Percentiles rank a stretch among this genome's conserved stretches.
Conservation (phyloP, 2,329 filamentous ascomycete genomes). For the Sclerotinia borealis region DNA sequence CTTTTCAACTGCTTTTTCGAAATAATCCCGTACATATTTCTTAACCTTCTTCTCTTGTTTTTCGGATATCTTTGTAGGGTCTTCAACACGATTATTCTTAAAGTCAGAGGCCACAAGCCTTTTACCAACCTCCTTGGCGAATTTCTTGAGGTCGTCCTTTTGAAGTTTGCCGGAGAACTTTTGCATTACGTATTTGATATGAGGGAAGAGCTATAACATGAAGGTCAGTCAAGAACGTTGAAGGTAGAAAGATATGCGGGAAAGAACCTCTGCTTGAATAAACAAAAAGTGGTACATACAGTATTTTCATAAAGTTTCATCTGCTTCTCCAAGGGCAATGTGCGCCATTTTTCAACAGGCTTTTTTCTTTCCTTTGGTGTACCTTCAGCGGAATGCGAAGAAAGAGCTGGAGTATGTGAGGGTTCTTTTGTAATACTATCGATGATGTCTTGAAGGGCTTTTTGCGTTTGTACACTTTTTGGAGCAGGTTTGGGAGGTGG, state of each 20-base stretch:
- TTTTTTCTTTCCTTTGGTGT: slow-evolving; percentile 50
- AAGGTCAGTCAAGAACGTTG: slow-evolving; percentile 17
- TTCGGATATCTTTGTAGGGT: slow-evolving; percentile 70
- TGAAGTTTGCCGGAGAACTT: slow-evolving; percentile 84
- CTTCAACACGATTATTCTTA: slow-evolving; percentile 78
- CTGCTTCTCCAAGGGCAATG: slow-evolving; percentile 71
- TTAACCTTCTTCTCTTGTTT: slow-evolving; percentile 80
- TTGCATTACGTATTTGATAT: slow-evolving; percentile 78
- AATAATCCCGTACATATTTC: slow-evolving; percentile 75
- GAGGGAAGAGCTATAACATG: slow-evolving; percentile 58
- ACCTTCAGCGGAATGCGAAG: slow-evolving; percentile 50
- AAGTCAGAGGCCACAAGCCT: slow-evolving; percentile 89
- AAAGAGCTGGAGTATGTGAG: slow-evolving; percentile 50
- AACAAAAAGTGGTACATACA: slow-evolving; percentile 46
- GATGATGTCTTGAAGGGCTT: slow-evolving; percentile 77
- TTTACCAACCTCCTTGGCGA: slow-evolving; percentile 67
- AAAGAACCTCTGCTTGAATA: background rate
- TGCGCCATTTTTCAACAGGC: slow-evolving; percentile 66
- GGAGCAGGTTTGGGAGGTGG: slow-evolving; percentile 49
- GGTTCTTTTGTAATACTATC: slow-evolving; percentile 68
- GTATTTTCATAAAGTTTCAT: slow-evolving; percentile 95
- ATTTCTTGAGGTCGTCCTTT: slow-evolving; percentile 64
- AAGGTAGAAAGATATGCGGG: background rate
- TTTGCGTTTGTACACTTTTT: slow-evolving; percentile 46
- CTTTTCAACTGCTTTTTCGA: slow-evolving; percentile 79